Base-by-base conservation (phyloP, 2,329 filamentous ascomycete genomes). In the Blumeria hordei region DNA sequence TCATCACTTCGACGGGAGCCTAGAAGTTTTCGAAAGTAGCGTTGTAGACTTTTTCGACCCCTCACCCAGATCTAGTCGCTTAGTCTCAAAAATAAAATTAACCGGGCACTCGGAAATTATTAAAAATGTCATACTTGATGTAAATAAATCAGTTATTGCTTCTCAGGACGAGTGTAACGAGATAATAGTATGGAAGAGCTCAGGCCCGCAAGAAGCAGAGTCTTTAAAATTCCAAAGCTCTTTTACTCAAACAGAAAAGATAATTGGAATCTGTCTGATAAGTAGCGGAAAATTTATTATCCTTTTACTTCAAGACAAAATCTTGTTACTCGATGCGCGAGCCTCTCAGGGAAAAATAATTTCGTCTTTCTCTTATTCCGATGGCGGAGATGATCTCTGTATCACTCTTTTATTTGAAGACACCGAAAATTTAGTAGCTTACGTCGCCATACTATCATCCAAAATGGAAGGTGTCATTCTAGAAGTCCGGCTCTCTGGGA, bases 91-190 rank as follows among this genome's bases (percentile, higher is more conserved):
- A 58, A 75, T 78, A 1, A 74, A 80, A 1, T 93, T 88, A 85
- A 86, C 86, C 1, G 88, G 90, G 0, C 88, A 95, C 69, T 84
- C 83, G 14, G 76, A 76, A 14, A 74, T 85, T 0, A 79, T 95
- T 58, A 82, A 83, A 63, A 94, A 93, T 64, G 85, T 94, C 57
- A 82, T 93, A 49, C 81, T 88, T 58, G 93, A 88, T 62, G 84
- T 83, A 45, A 85, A 81, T 62, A 88, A 88, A 8, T 75, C 79
- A 59, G 83, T 86, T 4, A 72, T 94, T 45, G 79, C 94, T 35
- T 94, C 88, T 6, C 76, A 86, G 54, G 94, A 88, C 0, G 74
- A 79, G 57, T 73, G 80, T 45, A 84, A 86, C 57, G 85, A 94
- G 65, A 82, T 81, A 56, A 80, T 90, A 59, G 76, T 95, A 3